A percentile compares a stretch with the other conserved stretches of the same genome.
phyloP scores from a whole-genome alignment of 2,329 filamentous ascomycete genomes.

The Claviceps sp. region DNA sequence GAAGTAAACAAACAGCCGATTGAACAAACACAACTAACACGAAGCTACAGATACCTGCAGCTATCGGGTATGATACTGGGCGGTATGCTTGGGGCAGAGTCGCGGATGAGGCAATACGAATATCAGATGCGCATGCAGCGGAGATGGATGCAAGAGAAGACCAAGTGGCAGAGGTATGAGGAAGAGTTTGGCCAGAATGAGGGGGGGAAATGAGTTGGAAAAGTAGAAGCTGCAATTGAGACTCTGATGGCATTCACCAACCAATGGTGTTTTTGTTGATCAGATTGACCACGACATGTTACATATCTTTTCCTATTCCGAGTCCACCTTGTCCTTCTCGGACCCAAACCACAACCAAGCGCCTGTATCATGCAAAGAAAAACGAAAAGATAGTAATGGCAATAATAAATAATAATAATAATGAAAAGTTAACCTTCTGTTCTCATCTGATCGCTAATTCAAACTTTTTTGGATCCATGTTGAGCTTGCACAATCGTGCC shows the following conservation, averaged over 20 bases:
- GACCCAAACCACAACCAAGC: constrained; percentile 1
- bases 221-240: neutral
- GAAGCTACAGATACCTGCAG: constrained; percentile 51
- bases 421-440: neutral
- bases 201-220: constrained; percentile 18
- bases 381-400: neutral
- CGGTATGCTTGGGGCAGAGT: constrained; percentile 63
- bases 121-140: constrained; percentile 50
- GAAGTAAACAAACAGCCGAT: neutral
- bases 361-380: constrained; percentile 12
- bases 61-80: constrained; percentile 80
- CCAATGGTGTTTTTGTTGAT: neutral
- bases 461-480: constrained; percentile 87
- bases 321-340: neutral
- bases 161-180: constrained; percentile 56
- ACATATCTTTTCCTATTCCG: neutral
- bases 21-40: neutral
- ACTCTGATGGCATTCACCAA: neutral
- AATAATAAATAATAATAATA: neutral
- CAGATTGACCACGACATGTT: too few species aligned
- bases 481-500: constrained; percentile 81
- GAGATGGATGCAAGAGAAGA: constrained; percentile 48
- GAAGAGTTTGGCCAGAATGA: constrained; percentile 37
- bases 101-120: constrained; percentile 53
- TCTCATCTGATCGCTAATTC: constrained; percentile 25